Evolutionary conservation across 106 monocot species (phyloP), one percentile per base, ranked within the genome.

Genomic region (Amphibolis antarctica): DNA sequence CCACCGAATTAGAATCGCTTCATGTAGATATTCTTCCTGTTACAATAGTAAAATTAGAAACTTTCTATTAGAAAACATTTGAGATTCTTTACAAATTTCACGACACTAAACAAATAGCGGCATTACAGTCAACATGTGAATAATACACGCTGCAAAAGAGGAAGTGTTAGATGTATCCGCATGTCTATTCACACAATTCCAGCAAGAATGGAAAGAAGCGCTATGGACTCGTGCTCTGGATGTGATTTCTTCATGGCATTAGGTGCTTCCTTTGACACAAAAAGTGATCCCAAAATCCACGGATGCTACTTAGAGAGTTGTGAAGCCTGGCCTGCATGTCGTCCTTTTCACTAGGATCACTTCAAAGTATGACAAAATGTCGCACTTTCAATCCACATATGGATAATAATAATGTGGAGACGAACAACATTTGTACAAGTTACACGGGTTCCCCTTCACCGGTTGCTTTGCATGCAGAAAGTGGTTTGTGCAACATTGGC

Each of bases 401-500:
- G 12, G 47, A 17, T 21, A 23, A 63, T 20, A 17, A 17, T 21
- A 23, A 63, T 20, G 20, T 9, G 25, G 63, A 46, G 14, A 44
- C 24, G 1, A n/a, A 45, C 10, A 47, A 46, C 17, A 44, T 63
- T 36, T 36, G 36, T 36, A 36, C 36, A 59, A 18, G 15, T 59
- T 46, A 63, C 12, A 10, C 9, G 27, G 46, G n/a, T 25, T 63
- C 46, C 44, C 13, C 63, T 17, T 46, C 23, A 47, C 20, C 60
- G 3, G 23, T 10, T 12, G 20, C 17, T 23, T 14, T 23, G 28
- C 46, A 63, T 27, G 20, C 26, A 46, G 46, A 46, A 46, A 63
- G 17, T 47, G 12, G 25, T 26, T 63, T 63, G 26, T 63, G 63
- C 25, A 63, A 47, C 63, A 63, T 36, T 13, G 63, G 63, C 17